Conservation (phyloP, 2,329 filamentous ascomycete species). For the Colletotrichum liriopes region DNA sequence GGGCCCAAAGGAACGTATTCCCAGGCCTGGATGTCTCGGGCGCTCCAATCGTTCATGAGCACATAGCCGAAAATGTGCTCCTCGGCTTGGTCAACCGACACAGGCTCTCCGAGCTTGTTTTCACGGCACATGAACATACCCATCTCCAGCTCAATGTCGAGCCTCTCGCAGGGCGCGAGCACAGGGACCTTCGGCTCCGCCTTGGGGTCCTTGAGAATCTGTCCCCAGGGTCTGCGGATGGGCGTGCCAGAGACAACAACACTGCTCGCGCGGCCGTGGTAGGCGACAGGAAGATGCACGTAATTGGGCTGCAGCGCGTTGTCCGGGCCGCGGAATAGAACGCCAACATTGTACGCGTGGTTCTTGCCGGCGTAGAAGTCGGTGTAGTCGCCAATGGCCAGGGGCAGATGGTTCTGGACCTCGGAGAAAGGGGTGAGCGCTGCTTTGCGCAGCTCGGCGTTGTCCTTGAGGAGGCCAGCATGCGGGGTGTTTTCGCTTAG, state of each 20-base stretch:
- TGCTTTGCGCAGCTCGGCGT: conserved; percentile 50
- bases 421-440: conserved; percentile 55
- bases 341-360: conserved; percentile 80
- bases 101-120: conserved; percentile 77
- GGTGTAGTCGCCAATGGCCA: conserved; percentile 86
- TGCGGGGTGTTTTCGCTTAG: conserved; percentile 68
- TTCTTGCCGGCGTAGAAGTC: conserved; percentile 88
- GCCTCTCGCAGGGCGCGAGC: conserved; percentile 70
- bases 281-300: conserved; percentile 84
- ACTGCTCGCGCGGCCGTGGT: conserved; percentile 84
- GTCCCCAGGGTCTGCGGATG: conserved; percentile 80
- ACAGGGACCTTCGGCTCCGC: conserved; percentile 70
- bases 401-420: conserved; percentile 79
- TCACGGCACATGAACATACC: conserved; percentile 80
- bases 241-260: conserved; percentile 83
- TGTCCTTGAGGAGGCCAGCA: conserved; percentile 54
- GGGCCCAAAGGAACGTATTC: conserved; percentile 76
- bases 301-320: conserved; percentile 88
- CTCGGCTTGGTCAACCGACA: conserved; percentile 77
- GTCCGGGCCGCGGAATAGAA: conserved; percentile 80
- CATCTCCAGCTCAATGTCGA: conserved; percentile 86
- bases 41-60: conserved; percentile 76
- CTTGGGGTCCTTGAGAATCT: conserved; percentile 71
- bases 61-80: conserved; percentile 81
- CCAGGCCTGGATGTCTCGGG: conserved; percentile 73